Base-by-base conservation (phyloP, 208 protist genomes). In the Angomonas ambiguus region DNA sequence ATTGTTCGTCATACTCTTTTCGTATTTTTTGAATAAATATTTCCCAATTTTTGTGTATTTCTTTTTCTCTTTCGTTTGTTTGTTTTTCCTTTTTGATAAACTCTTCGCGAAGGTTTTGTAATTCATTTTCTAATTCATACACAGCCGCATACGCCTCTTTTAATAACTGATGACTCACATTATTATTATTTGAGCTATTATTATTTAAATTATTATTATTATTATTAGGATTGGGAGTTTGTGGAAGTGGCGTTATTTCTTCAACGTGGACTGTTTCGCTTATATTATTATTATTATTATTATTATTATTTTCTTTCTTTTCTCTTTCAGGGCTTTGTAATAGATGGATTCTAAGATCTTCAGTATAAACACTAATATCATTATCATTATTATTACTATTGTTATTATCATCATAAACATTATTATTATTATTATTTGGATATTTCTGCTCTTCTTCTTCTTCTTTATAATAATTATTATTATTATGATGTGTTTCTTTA, bases 11-110 rank as follows among this genome's bases (percentile, higher is more conserved):
- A 16, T 45, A 45, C 25, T 56, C 49, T 22, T 56, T 56, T 56
- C 49, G 16, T 18, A 27, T 27, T 56, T 56, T 56, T 30, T 56
- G 24, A 56, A 56, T 56, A 8, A 28, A 24, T 56, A 56, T 18
- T 56, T 45, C n/a, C 24, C 24, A 18, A 28, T 56, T 56, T 56
- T 56, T 56, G 11, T 56, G n/a, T 22, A 18, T 56, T 56, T 56
- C 49, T 5, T 5, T 56, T 56, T 56, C 49, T 56, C 49, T 5
- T 56, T 56, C 24, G 49, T 5, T 56, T 56, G 27, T 56, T 56
- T 56, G 8, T 56, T 56, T 56, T 56, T 56, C 49, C 8, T 56
- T 56, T 56, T 56, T 20, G 5, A 56, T 22, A 56, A 56, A 30
- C 25, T 56, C 25, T 56, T 30, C n/a, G 16, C 13, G 5, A 24